Evolutionary conservation across 2,329 filamentous ascomycete species (phyloP), one percentile per base, ranked within the genome.

Genomic region (Arthrinium phaeospermum): DNA sequence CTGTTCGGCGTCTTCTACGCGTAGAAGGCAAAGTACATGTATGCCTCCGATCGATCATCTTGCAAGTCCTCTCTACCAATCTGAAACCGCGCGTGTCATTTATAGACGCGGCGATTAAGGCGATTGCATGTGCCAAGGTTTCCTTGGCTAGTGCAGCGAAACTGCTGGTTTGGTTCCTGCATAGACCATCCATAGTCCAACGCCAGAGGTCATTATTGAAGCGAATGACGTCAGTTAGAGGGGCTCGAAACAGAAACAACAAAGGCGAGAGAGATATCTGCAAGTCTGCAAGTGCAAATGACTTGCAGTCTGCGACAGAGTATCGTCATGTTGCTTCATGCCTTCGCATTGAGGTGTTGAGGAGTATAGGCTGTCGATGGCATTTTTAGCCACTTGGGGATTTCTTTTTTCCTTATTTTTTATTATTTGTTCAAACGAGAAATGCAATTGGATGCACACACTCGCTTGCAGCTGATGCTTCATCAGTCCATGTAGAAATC

Each of bases 401-500:
- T 19, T 24, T 41, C 41, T 64, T 3, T 64, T 41, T 64, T 64
- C 19, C 19, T 64, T 64, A 22, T 41, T 64, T 64, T 8, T 37
- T 0, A n/a, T 24, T 37, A 12, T 57, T 24, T 37, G 34, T 41
- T 41, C 19, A 41, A 6, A 30, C 57, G 34, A 64, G 30, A 1
- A 37, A 22, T 24, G 13, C 19, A 12, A 41, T 64, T 46, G 7
- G 24, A 41, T 19, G 27, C 16, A 45, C 46, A 34, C 16, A 47
- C 41, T 19, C 47, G 68, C 49, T 34, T 14, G 46, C n/a, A 34
- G 7, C 27, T 45, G 49, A 51, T 24, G 27, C n/a, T 30, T 44
- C 46, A 57, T 73, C 87, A 98, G 80, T 98, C 95, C 95, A 98
- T 98, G 86, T 96, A 96, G 79, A 99, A 98, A 80, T 99, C 96